phyloP scores from a whole-genome alignment of 176 grass and related monocot genomes.

The Coix lacrymajobi region DNA sequence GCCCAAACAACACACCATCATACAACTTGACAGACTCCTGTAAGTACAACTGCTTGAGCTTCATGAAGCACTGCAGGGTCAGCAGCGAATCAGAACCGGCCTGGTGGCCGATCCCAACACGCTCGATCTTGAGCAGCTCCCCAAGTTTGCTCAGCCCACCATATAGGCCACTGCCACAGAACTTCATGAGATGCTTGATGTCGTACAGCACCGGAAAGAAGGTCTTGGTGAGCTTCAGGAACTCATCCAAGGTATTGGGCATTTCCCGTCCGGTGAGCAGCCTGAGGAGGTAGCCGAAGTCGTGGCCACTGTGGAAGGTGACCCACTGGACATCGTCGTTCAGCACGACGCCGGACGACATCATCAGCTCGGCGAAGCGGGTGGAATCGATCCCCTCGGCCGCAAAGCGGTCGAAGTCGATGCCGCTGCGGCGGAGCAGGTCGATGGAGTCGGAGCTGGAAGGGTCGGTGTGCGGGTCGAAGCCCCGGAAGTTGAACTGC shows the following conservation, averaged over 20 bases:
- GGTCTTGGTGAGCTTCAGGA: slow-evolving; percentile 38
- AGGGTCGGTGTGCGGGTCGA: slow-evolving; percentile 43
- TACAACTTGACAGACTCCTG: slow-evolving; percentile 37
- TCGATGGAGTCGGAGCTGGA: slow-evolving; percentile 55
- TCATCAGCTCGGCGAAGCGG: slow-evolving; percentile 68
- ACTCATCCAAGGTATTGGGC: slow-evolving; percentile 43
- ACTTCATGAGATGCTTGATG: slow-evolving; percentile 81
- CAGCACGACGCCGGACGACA: slow-evolving; percentile 69
- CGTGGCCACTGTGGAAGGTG: slow-evolving; percentile 76
- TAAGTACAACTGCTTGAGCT: slow-evolving; percentile 50
- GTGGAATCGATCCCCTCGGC: slow-evolving; percentile 39
- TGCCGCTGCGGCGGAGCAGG: slow-evolving; percentile 49
- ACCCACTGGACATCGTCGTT: slow-evolving; percentile 52
- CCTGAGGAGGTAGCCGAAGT: slow-evolving; percentile 82
- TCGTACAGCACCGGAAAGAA: slow-evolving; percentile 76
- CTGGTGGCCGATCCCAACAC: slow-evolving; percentile 65
- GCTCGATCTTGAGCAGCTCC: slow-evolving; percentile 39
- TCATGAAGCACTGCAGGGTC: slow-evolving; percentile 45
- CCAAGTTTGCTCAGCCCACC: slow-evolving; percentile 71
- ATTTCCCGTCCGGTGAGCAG: slow-evolving; percentile 45
- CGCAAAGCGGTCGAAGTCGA: slow-evolving; percentile 56
- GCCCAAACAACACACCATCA: slow-evolving; percentile 75
- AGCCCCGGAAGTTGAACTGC: slow-evolving; percentile 91
- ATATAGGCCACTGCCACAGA: slow-evolving; percentile 37
- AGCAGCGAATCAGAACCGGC: slow-evolving; percentile 65